Evolutionary conservation across 2,329 filamentous ascomycete genomes (phyloP).

Genomic region (Colletotrichum magnum): DNA sequence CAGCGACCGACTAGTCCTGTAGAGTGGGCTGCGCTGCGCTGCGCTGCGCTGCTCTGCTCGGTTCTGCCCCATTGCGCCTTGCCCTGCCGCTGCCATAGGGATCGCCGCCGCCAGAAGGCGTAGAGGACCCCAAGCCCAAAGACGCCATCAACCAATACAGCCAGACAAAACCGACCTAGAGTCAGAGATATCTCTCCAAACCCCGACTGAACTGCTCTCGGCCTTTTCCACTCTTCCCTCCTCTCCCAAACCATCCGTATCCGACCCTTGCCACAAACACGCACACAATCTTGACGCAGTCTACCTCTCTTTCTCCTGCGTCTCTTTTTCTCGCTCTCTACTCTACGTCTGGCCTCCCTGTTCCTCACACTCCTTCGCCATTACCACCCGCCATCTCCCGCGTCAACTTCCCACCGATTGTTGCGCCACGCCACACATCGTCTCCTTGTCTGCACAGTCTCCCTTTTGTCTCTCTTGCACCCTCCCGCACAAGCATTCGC

Average conservation of each 20-base stretch:
- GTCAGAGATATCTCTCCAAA: not conserved
- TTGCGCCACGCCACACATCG: too few relatives aligned
- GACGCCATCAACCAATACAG: not conserved
- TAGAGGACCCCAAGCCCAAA: not conserved
- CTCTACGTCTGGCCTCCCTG: too few relatives aligned
- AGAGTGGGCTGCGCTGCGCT: constrained; percentile 3
- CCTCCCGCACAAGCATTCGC: too few relatives aligned
- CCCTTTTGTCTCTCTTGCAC: too few relatives aligned
- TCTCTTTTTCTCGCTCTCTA: too few relatives aligned
- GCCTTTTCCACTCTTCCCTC: constrained; percentile 24
- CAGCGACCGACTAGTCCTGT: constrained; percentile 22
- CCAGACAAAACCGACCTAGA: constrained; percentile 8
- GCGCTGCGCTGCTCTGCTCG: not conserved
- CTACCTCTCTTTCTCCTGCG: too few relatives aligned
- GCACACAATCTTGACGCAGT: too few relatives aligned
- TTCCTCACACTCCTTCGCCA: too few relatives aligned
- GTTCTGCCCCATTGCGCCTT: not conserved
- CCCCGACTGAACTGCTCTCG: constrained; percentile 29
- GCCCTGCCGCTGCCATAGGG: not conserved
- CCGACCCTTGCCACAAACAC: not conserved
- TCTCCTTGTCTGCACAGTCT: too few relatives aligned
- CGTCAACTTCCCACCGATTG: too few relatives aligned
- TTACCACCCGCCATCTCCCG: too few relatives aligned
- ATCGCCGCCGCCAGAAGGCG: constrained; percentile 33
- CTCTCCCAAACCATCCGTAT: constrained; percentile 20